These are phyloP conservation scores for Achaetomium macrosporum DNA, from an alignment of 2,329 filamentous ascomycete genomes.

Conservation along the genomic window DNA sequence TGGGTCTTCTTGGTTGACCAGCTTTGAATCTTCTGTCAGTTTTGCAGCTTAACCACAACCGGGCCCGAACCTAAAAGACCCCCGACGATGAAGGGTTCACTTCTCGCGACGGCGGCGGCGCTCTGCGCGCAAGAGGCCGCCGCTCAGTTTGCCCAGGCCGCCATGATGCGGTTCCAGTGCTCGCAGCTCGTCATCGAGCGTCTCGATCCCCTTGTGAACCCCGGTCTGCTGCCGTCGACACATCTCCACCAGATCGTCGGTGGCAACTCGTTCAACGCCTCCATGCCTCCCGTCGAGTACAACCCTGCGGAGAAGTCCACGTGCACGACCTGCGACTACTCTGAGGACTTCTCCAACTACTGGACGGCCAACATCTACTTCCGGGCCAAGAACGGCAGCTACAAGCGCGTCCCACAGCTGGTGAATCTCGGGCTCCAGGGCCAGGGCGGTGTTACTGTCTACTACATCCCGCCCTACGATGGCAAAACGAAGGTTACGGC, in stretches of 20 bases:
- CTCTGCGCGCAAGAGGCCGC: constrained; percentile 11
- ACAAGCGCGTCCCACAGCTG: constrained; percentile 15
- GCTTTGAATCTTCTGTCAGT: neutral
- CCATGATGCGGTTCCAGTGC: constrained; percentile 13
- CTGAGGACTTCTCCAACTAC: constrained; percentile 28
- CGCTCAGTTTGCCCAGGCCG: constrained; percentile 5
- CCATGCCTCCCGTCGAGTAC: constrained; percentile 28
- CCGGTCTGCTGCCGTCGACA: neutral
- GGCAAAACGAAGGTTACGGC: constrained; percentile 13
- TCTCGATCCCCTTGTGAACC: constrained; percentile 2
- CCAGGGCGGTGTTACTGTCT: constrained; percentile 12
- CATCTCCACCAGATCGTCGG: constrained; percentile 55
- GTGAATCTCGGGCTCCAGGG: constrained; percentile 10
- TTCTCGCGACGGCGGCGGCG: constrained; percentile 1
- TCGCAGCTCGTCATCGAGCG: constrained; percentile 7
- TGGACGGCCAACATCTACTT: constrained; percentile 19
- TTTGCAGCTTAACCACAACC: neutral
- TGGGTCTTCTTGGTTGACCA: neutral
- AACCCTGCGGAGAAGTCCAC: constrained; percentile 6
- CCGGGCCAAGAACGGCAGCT: constrained; percentile 14
- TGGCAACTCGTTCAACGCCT: constrained; percentile 25
- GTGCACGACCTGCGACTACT: constrained; percentile 22
- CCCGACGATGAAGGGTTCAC: neutral
- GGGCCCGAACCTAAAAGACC: neutral
- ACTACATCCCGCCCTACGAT: constrained; percentile 25